Conservation (phyloP, 345 rosid species). For the Jatropha curcas region DNA sequence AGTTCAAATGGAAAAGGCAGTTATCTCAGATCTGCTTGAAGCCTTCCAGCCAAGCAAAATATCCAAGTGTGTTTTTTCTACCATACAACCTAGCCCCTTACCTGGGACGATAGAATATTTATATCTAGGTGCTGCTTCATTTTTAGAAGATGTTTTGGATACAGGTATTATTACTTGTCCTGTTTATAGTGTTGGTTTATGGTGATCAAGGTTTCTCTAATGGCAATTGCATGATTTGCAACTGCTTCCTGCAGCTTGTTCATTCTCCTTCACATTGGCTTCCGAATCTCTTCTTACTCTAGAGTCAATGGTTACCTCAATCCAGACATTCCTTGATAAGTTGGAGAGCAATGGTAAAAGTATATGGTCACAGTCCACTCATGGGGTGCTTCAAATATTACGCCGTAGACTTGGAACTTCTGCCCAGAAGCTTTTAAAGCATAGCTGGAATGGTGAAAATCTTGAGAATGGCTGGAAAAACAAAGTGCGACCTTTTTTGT, state of each 20-base stretch:
- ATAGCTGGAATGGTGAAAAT: conserved; percentile 53
- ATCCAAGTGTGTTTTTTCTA: conserved; percentile 38
- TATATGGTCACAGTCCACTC: conserved; percentile 25
- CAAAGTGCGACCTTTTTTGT: conserved; percentile 50
- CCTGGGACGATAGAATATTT: conserved; percentile 62
- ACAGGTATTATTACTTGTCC: conserved; percentile 42
- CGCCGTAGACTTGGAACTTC: conserved; percentile 52
- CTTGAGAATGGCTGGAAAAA: conserved; percentile 72
- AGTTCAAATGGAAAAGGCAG: conserved; percentile 44
- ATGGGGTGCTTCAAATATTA: conserved; percentile 40
- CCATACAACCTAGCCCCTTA: conserved; percentile 45
- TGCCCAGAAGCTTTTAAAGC: conserved; percentile 64
- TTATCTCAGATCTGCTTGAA: conserved; percentile 58
- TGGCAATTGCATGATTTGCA: background rate
- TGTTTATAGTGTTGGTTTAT: conserved; percentile 5
- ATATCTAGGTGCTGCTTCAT: conserved; percentile 59
- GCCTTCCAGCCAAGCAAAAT: conserved; percentile 57
- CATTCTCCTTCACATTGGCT: conserved; percentile 67
- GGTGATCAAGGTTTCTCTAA: background rate
- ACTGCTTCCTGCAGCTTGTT: conserved; percentile 61
- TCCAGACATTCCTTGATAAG: conserved; percentile 40
- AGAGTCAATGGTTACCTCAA: conserved; percentile 52
- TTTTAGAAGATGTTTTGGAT: conserved; percentile 58
- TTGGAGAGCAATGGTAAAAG: conserved; percentile 40
- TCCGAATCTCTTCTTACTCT: conserved; percentile 64